Conservation (phyloP, 768 basidiomycete species). For the Suillus tomentosus region DNA sequence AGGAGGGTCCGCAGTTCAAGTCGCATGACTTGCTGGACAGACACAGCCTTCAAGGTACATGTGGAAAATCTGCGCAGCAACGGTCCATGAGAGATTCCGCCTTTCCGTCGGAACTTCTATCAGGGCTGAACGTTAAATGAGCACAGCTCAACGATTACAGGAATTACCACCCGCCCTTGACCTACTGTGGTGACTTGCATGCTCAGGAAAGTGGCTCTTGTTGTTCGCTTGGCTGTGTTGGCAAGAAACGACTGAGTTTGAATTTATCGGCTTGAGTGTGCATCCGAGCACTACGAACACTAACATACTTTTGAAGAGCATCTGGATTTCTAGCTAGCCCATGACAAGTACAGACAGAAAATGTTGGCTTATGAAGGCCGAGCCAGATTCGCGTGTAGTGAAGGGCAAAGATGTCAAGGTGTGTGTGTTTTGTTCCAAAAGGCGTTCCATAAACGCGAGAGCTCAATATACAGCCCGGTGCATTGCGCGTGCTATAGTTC, state of each 20-base stretch:
- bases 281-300: background rate
- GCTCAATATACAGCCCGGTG: slow-evolving; percentile 7
- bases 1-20: background rate
- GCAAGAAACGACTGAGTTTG: slow-evolving; percentile 4
- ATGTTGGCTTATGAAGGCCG: slow-evolving; percentile 82
- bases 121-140: background rate
- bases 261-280: slow-evolving; percentile 1
- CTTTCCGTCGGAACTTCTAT: background rate
- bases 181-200: background rate
- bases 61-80: background rate
- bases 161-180: too few species aligned
- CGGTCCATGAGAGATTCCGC: background rate
- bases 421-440: slow-evolving; percentile 15
- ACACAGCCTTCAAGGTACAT: background rate
- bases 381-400: slow-evolving; percentile 80
- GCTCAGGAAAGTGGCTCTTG: background rate
- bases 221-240: background rate
- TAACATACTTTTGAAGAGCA: background rate
- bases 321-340: too few species aligned
- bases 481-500: slow-evolving; percentile 50
- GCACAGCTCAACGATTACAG: background rate
- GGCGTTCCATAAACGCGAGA: background rate
- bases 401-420: slow-evolving; percentile 90
- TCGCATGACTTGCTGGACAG: background rate
- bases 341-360: slow-evolving; percentile 17